Conservation (phyloP, 352 stramenopile genomes). For the Globisporangium takayamanum region DNA sequence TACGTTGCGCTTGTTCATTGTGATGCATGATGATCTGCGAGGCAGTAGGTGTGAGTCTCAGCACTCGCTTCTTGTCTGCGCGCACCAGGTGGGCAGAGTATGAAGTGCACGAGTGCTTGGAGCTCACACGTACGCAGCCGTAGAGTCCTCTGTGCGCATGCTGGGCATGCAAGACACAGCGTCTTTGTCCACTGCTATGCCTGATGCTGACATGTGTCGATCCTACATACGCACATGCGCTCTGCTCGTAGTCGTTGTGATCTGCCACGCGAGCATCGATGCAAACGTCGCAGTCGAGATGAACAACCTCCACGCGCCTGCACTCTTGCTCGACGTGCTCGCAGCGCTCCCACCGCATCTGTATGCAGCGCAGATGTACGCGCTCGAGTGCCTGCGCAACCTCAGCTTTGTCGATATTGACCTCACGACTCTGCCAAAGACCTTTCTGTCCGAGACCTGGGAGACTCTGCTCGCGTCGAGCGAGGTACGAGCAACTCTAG, state of each 20-base stretch:
- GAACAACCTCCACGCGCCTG: constrained; percentile 23
- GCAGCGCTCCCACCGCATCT: constrained; percentile 18
- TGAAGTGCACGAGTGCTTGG: constrained; percentile 49
- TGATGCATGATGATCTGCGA: background rate
- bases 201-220: constrained; percentile 41
- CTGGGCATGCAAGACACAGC: constrained; percentile 29
- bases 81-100: constrained; percentile 26
- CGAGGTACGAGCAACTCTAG: constrained; percentile 5
- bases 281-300: constrained; percentile 35
- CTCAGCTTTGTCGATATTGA: constrained; percentile 25
- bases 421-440: constrained; percentile 8
- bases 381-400: constrained; percentile 49
- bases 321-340: constrained; percentile 27
- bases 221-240: background rate
- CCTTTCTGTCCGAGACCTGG: constrained; percentile 25
- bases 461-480: constrained; percentile 14
- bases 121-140: constrained; percentile 33
- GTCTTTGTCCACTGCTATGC: constrained; percentile 2
- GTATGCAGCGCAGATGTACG: constrained; percentile 12
- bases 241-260: constrained; percentile 29
- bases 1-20: constrained; percentile 4
- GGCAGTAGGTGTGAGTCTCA: background rate
- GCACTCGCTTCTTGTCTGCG: constrained; percentile 5
- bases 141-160: background rate
- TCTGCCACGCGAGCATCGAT: constrained; percentile 60